A percentile compares a stretch with the other conserved stretches of the same genome.
Conservation (phyloP, 2,329 filamentous ascomycete species). For the Ceratocystis huliohia region DNA sequence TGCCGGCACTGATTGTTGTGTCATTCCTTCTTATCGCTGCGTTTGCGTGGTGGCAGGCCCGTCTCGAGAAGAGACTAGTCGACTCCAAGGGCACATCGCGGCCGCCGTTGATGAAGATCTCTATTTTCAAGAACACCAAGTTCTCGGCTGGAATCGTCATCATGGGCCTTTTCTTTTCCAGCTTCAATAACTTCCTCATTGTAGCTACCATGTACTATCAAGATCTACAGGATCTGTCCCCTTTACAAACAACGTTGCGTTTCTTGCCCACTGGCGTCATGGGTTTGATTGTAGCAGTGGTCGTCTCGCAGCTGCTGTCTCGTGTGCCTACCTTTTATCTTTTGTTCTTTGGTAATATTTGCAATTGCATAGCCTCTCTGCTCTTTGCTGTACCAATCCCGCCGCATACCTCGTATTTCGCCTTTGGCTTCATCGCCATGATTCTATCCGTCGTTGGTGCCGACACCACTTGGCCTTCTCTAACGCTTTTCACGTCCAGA, state of each 20-base stretch:
- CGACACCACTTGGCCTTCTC: slow-evolving; percentile 52
- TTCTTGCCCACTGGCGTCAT: slow-evolving; percentile 54
- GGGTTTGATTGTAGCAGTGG: slow-evolving; percentile 44
- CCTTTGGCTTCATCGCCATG: slow-evolving; percentile 55
- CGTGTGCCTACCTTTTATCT: slow-evolving; percentile 47
- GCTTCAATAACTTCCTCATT: slow-evolving; percentile 56
- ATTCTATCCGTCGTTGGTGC: slow-evolving; percentile 51
- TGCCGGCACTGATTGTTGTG: slow-evolving; percentile 46
- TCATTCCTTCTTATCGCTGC: slow-evolving; percentile 42
- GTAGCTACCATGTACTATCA: slow-evolving; percentile 61
- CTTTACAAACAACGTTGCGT: slow-evolving; percentile 54
- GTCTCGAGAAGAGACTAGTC: slow-evolving; percentile 39
- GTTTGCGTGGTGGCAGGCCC: slow-evolving; percentile 50
- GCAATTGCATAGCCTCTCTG: slow-evolving; percentile 42
- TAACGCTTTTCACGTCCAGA: slow-evolving; percentile 54
- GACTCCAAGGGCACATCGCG: slow-evolving; percentile 23
- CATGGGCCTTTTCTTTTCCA: slow-evolving; percentile 53
- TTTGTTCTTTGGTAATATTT: slow-evolving; percentile 44
- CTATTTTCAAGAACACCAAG: slow-evolving; percentile 45
- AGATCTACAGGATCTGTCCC: slow-evolving; percentile 47
- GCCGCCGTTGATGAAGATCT: slow-evolving; percentile 42
- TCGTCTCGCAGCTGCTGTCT: slow-evolving; percentile 44
- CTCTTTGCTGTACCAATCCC: slow-evolving; percentile 54
- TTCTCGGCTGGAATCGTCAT: slow-evolving; percentile 53
- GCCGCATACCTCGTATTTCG: slow-evolving; percentile 49